Evolutionary conservation across 1,284 basidiomycete genomes (phyloP).

Genomic region (Blastosporella zonata): DNA sequence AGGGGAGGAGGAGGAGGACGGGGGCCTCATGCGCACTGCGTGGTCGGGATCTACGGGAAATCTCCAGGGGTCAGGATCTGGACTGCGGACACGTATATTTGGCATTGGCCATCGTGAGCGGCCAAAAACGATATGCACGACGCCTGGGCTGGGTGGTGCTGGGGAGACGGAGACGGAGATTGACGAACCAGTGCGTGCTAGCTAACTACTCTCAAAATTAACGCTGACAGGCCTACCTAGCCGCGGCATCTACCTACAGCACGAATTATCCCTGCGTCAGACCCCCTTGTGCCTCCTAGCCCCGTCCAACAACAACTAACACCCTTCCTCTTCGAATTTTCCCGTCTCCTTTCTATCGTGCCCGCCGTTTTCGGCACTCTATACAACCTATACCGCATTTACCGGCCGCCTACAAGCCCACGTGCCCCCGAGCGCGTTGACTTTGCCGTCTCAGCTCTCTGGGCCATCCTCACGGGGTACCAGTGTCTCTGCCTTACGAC

Average conservation of each 20-base stretch:
- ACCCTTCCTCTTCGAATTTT: constrained; percentile 42
- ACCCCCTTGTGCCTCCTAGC: constrained; percentile 43
- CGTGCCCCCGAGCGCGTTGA: constrained; percentile 50
- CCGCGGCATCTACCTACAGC: constrained; percentile 45
- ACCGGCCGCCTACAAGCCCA: constrained; percentile 36
- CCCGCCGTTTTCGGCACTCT: constrained; percentile 67
- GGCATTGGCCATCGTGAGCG: constrained; percentile 26
- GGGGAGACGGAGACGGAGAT: constrained; percentile 78
- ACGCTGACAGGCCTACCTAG: constrained; percentile 18
- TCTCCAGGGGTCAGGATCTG: constrained; percentile 4
- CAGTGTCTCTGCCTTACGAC: constrained; percentile 80
- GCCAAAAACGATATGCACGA: constrained; percentile 53
- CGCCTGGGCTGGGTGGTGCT: constrained; percentile 55
- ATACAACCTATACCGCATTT: constrained; percentile 53
- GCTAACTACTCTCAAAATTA: neutral
- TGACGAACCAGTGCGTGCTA: constrained; percentile 65
- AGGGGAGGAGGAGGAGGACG: constrained; percentile 11
- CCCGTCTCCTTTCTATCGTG: constrained; percentile 66
- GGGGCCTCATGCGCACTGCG: neutral
- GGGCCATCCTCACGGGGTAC: constrained; percentile 77
- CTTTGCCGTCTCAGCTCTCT: constrained; percentile 59
- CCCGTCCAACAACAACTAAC: constrained; percentile 37
- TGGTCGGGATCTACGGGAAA: constrained; percentile 8
- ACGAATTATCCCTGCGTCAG: constrained; percentile 48
- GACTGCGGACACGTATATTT: constrained; percentile 14